phyloP scores from a whole-genome alignment of 148 eudicot genomes.

The Camellia japonica region DNA sequence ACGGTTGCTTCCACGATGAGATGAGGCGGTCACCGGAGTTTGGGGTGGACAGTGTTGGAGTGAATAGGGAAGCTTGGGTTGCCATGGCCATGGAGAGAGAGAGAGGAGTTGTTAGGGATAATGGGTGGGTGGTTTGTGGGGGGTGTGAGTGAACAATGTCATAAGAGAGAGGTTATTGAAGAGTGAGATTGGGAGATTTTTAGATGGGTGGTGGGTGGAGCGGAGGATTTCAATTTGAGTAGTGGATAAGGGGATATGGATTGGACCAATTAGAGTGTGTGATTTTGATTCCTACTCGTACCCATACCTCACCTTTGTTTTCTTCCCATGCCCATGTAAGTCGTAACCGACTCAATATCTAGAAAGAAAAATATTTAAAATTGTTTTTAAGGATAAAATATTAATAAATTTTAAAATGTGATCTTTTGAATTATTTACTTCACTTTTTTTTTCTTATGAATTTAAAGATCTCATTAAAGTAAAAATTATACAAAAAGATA shows the following conservation, averaged over 20 bases:
- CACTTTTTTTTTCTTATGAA: too few relatives aligned
- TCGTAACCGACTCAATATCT: neutral
- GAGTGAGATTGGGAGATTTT: constrained; percentile 11
- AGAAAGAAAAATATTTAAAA: too few relatives aligned
- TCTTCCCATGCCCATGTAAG: constrained; percentile 1
- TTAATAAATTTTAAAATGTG: too few relatives aligned
- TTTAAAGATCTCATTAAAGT: too few relatives aligned
- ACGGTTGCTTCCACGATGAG: constrained; percentile 19
- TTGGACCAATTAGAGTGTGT: constrained; percentile 58
- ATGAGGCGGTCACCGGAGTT: constrained; percentile 10
- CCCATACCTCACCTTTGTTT: neutral
- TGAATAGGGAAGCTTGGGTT: constrained; percentile 70
- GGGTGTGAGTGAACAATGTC: neutral
- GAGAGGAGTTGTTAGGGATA: neutral
- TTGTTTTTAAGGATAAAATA: neutral
- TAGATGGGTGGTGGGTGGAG: constrained; percentile 15
- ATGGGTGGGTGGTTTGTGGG: neutral
- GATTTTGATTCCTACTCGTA: constrained; percentile 46
- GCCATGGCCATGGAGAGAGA: constrained; percentile 69
- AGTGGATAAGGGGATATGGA: constrained; percentile 58
- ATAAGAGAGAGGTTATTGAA: constrained; percentile 13
- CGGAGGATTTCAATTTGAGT: neutral
- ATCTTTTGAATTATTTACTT: too few relatives aligned
- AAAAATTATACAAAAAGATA: too few relatives aligned
- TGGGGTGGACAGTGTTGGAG: constrained; percentile 46